Evolutionary conservation across 129 eudicot species (phyloP).

Genomic region (Ambrosia artemisiifolia): DNA sequence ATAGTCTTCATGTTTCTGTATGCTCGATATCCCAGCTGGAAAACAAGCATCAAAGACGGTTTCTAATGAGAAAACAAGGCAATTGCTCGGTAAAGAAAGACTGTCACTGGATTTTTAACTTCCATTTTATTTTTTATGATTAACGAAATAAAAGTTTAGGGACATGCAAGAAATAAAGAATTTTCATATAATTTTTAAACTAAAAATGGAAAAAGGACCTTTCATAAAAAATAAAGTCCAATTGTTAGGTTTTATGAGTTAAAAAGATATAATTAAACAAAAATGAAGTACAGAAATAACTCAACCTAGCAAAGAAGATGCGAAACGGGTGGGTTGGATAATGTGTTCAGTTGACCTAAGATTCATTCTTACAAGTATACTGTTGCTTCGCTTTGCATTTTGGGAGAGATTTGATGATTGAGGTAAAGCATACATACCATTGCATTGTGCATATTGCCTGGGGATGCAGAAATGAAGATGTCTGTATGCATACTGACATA

Average conservation of each 20-base stretch:
- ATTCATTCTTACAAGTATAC: background rate
- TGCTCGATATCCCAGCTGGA: conserved; percentile 77
- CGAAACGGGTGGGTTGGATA: background rate
- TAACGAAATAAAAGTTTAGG: background rate
- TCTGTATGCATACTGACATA: conserved; percentile 83
- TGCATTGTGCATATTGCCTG: conserved; percentile 98
- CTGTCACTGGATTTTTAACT: background rate
- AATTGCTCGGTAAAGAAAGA: too few species aligned
- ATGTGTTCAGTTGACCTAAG: background rate
- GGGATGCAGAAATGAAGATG: conserved; percentile 92
- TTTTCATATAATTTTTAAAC: background rate
- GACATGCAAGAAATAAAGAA: background rate
- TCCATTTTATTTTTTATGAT: background rate
- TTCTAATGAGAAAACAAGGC: background rate
- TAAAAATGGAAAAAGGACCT: background rate
- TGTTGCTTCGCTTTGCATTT: background rate
- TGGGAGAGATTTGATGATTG: background rate
- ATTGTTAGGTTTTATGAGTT: background rate
- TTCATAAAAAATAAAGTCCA: background rate
- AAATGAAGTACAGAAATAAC: background rate
- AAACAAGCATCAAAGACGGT: background rate
- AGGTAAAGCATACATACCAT: conserved; percentile 46
- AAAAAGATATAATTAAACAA: background rate
- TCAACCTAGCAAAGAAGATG: background rate
- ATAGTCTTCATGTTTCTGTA: conserved; percentile 74